phyloP scores from a whole-genome alignment of 495 filamentous ascomycete species.

The Daldinia decipiens region DNA sequence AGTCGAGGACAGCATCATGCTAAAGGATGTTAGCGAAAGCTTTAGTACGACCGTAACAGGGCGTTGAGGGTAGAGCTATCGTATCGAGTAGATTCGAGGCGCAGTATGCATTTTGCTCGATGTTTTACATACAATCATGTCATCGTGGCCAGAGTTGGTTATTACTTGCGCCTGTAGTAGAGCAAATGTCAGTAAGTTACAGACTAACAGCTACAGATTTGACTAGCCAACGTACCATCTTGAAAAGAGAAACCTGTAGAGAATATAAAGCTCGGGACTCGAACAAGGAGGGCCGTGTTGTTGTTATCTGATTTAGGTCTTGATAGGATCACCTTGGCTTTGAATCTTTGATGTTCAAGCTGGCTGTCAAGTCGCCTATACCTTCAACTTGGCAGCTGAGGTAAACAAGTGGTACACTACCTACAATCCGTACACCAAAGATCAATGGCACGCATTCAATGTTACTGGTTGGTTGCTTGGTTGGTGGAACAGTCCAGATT shows the following conservation, averaged over 20 bases:
- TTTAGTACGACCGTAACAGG: neutral
- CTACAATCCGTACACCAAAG: slow-evolving; percentile 19
- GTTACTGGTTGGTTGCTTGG: slow-evolving; percentile 1
- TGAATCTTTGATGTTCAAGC: slow-evolving; percentile 1
- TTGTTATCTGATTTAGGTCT: neutral
- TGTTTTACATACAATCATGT: slow-evolving; percentile 90
- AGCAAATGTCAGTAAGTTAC: slow-evolving; percentile 32
- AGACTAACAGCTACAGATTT: neutral
- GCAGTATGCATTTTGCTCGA: neutral
- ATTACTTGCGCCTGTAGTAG: slow-evolving; percentile 74
- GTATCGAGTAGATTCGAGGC: slow-evolving; percentile 3
- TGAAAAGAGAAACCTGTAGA: slow-evolving; percentile 11
- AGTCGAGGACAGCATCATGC: slow-evolving; percentile 98
- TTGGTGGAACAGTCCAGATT: slow-evolving; percentile 36
- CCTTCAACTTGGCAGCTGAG: slow-evolving; percentile 31
- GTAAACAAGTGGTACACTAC: slow-evolving; percentile 34
- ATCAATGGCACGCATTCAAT: slow-evolving; percentile 32
- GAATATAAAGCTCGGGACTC: neutral
- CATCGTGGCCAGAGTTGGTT: slow-evolving; percentile 93
- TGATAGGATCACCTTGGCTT: neutral
- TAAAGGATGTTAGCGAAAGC: slow-evolving; percentile 52
- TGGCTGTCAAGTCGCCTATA: slow-evolving; percentile 5
- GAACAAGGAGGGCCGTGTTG: neutral
- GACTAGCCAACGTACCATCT: slow-evolving; percentile 39
- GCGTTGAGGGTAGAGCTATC: neutral